Evolutionary conservation across 2,329 filamentous ascomycete species (phyloP).

Genomic region (Fusarium sp.): DNA sequence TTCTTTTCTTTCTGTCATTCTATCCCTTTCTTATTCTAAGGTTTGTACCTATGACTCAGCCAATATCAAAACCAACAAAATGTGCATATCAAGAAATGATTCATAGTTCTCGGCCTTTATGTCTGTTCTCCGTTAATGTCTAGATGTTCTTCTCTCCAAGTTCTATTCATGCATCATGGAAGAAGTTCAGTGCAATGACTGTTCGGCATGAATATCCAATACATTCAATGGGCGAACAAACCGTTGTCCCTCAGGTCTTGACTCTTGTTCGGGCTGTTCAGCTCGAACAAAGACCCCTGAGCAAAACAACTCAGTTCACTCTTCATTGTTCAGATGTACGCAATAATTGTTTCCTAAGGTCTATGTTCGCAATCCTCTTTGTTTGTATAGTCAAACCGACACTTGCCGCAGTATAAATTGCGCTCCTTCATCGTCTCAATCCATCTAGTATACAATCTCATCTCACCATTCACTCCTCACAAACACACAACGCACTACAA

Average conservation of each 20-base stretch:
- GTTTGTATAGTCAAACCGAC: background rate
- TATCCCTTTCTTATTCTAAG: background rate
- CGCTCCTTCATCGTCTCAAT: rapidly evolving
- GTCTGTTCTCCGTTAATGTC: no score
- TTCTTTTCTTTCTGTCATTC: background rate
- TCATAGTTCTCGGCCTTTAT: no score
- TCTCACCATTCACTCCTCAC: background rate
- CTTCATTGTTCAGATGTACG: background rate
- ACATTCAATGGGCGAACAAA: background rate
- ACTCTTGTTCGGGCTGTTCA: background rate
- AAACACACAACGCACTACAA: background rate
- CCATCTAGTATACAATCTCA: background rate
- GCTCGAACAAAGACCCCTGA: background rate
- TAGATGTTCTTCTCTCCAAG: no score
- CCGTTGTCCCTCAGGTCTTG: background rate
- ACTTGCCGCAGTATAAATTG: background rate
- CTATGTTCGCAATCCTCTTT: background rate
- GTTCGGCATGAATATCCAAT: background rate
- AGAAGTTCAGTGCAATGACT: background rate
- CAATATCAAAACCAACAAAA: no score
- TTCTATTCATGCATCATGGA: no score
- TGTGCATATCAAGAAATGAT: no score
- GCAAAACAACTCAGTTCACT: background rate
- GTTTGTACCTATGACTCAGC: no score
- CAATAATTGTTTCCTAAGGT: background rate